A percentile compares a stretch with the other conserved stretches of the same genome.
Conservation (phyloP, 176 grass and related monocot species). For the maize (Zea mays) region Zm-B73-REFERENCE-NAM-5.0 NC_050105.1:9768501-9769000, state of each 20-base stretch:
- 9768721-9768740: constrained; percentile 22
- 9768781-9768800: constrained; percentile 1
- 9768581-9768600: constrained; percentile 68
- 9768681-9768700: constrained; percentile 1
- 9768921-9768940: neutral
- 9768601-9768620: constrained; percentile 40
- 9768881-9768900: constrained; percentile 17
- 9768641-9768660: constrained; percentile 1
- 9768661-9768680: constrained; percentile 19
- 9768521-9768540: constrained; percentile 14
- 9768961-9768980: neutral
- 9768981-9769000: constrained; percentile 5
- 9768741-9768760: neutral
- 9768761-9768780: neutral
- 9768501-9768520: constrained; percentile 13
- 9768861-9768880: constrained; percentile 73
- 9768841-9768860: constrained; percentile 77
- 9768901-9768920: neutral
- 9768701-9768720: neutral
- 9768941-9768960: neutral
- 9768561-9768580: constrained; percentile 57
- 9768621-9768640: constrained; percentile 17
- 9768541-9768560: constrained; percentile 89
- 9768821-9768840: constrained; percentile 62
- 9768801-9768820: constrained; percentile 12